Conservation (phyloP, 192 early-diverging fungal genomes). For the Funneliformis geosporum region DNA sequence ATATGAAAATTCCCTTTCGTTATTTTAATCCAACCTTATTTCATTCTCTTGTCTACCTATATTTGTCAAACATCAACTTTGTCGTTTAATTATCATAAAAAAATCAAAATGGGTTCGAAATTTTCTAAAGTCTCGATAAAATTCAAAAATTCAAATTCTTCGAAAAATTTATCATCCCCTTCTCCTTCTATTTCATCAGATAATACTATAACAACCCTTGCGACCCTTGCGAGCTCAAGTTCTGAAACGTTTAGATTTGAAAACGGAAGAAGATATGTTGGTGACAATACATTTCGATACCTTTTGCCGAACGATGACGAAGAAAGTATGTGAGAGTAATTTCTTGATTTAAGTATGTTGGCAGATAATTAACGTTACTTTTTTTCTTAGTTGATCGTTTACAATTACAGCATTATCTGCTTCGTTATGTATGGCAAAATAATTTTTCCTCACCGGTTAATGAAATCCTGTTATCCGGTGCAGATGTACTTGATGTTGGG, state of each 20-base stretch:
- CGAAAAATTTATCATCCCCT: too few relatives aligned
- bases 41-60: too few relatives aligned
- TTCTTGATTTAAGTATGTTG: neutral
- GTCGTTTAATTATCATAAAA: too few relatives aligned
- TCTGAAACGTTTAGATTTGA: neutral
- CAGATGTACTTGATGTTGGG: constrained; percentile 35
- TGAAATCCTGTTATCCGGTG: constrained; percentile 20
- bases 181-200: neutral
- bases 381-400: neutral
- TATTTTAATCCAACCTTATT: too few relatives aligned
- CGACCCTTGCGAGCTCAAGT: neutral
- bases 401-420: constrained; percentile 20
- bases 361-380: neutral
- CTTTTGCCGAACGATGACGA: neutral
- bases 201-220: neutral
- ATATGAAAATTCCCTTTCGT: too few relatives aligned
- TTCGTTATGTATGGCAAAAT: constrained; percentile 12
- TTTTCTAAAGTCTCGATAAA: too few relatives aligned
- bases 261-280: neutral
- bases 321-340: neutral
- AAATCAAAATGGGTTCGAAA: too few relatives aligned
- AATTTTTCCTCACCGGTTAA: constrained; percentile 35
- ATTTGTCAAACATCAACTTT: too few relatives aligned
- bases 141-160: too few relatives aligned
- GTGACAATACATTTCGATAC: neutral